Base-by-base conservation (phyloP, 306 rosid species). In the Begonia fuchsioides region DNA sequence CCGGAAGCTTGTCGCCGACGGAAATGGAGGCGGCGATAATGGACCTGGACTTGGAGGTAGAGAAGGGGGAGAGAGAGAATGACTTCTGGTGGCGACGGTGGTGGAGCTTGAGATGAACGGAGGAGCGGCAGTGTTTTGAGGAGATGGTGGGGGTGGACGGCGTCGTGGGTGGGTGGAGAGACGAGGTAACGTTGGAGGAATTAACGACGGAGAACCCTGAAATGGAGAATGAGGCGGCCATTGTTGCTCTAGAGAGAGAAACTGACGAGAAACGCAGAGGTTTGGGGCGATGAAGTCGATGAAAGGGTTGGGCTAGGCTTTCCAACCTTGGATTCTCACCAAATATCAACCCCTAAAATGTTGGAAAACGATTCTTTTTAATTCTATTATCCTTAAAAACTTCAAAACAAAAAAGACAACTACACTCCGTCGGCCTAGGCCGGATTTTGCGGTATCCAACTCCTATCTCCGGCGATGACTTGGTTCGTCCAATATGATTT, bases 1-100 rank as follows among this genome's bases (percentile, higher is more conserved):
- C 95, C 0, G 93, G 93, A 14, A 86, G 88, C 68, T 69, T 76
- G 38, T 66, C 70, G 45, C 76, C 88, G 62, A 81, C 77, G 70
- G 73, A 9, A 59, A 86, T 76, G 54, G 87, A 39, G 75, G 95
- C 95, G 61, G 80, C 69, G 71, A 81, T 61, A 52, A 77, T 39
- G 62, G 72, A 47, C 51, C 47, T 75, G 16, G 78, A 12, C 51
- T 51, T 75, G 16, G 78, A 12, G 47, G 73, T 3, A 47, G 50
- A 13, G 50, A 60, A 9, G 43, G 68, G 39, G 39, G 80, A 68
- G 72, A 77, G 65, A 71, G 56, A 49, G 78, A 40, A 40, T 19
- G 44, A 68, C 48, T 59, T 73, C 9, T 59, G 65, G 59, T 19
- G 53, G 13, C 2, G n/a, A 40, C 44, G 62, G 40, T 15, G 39